phyloP scores from a whole-genome alignment of 306 rosid genomes.

The Corylus avellana region DNA sequence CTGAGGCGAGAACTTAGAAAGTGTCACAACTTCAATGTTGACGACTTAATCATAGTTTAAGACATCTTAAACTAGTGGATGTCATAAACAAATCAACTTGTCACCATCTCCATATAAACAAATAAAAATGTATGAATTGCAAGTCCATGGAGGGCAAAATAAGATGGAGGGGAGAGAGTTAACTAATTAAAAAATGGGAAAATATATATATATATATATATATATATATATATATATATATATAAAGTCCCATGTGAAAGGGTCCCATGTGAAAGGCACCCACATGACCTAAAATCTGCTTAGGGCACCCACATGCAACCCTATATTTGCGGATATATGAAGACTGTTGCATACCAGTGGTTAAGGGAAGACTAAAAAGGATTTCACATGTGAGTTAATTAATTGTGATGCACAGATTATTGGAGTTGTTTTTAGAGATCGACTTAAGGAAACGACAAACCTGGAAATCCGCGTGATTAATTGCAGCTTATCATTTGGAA shows the following conservation, averaged over 20 bases:
- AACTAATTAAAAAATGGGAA: background rate
- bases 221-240: too few relatives aligned
- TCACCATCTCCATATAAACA: constrained; percentile 26
- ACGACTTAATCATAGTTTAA: constrained; percentile 30
- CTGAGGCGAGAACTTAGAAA: constrained; percentile 13
- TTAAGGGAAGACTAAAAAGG: background rate
- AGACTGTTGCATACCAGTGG: background rate
- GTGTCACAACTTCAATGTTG: constrained; percentile 32
- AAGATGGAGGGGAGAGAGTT: background rate
- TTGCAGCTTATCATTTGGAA: constrained; percentile 35
- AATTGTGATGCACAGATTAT: constrained; percentile 1
- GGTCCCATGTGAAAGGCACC: constrained; percentile 48
- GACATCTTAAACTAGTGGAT: constrained; percentile 1
- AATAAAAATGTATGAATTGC: constrained; percentile 16
- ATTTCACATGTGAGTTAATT: constrained; percentile 33
- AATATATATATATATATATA: background rate
- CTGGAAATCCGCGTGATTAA: constrained; percentile 31
- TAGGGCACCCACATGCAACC: too few relatives aligned
- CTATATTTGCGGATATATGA: constrained; percentile 39
- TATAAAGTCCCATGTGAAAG: too few relatives aligned
- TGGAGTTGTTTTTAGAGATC: background rate
- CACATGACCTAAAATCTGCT: constrained; percentile 37
- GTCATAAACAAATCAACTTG: constrained; percentile 28
- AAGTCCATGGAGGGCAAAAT: constrained; percentile 33
- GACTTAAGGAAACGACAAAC: constrained; percentile 44